Percentiles rank a stretch among this genome's conserved stretches.
These are phyloP conservation scores for Mucor piriformis DNA, from an alignment of 371 early-diverging fungal species.

Conservation along the genomic window DNA sequence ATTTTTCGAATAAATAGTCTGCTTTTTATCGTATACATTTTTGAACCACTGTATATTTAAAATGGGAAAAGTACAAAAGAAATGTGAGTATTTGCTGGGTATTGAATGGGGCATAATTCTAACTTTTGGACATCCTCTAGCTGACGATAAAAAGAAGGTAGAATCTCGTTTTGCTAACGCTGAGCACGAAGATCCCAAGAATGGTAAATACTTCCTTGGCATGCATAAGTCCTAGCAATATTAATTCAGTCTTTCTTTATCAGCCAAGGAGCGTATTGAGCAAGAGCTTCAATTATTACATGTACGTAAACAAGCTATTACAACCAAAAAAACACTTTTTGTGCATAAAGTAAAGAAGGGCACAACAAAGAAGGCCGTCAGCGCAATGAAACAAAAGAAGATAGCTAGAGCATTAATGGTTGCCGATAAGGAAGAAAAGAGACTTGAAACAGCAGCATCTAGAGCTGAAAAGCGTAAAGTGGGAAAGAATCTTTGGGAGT, in stretches of 20 bases:
- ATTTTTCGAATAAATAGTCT: not conserved
- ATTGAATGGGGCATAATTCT: not conserved
- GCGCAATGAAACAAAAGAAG: conserved; percentile 32
- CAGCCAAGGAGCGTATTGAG: conserved; percentile 34
- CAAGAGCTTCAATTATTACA: conserved; percentile 27
- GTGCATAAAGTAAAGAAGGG: conserved; percentile 31
- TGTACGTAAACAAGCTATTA: conserved; percentile 26
- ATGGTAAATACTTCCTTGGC: conserved; percentile 4
- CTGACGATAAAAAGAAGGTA: conserved; percentile 1
- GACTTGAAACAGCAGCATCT: conserved; percentile 11
- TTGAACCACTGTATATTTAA: not conserved
- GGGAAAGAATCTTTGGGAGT: conserved; percentile 28
- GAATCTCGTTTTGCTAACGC: conserved; percentile 11
- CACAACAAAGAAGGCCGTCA: conserved; percentile 20
- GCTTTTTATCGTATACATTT: not conserved
- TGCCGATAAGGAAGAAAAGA: conserved; percentile 31
- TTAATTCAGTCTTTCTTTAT: not conserved
- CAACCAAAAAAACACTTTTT: conserved; percentile 6
- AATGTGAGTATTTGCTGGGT: not conserved
- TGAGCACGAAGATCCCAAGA: conserved; percentile 11
- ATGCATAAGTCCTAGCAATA: not conserved
- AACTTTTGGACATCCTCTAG: not conserved
- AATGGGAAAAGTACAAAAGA: conserved; percentile 24
- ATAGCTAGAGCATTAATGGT: conserved; percentile 26
- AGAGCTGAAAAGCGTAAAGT: conserved; percentile 30